Evolutionary conservation across 2,329 filamentous ascomycete genomes (phyloP).

Genomic region (Alternaria sp.): DNA sequence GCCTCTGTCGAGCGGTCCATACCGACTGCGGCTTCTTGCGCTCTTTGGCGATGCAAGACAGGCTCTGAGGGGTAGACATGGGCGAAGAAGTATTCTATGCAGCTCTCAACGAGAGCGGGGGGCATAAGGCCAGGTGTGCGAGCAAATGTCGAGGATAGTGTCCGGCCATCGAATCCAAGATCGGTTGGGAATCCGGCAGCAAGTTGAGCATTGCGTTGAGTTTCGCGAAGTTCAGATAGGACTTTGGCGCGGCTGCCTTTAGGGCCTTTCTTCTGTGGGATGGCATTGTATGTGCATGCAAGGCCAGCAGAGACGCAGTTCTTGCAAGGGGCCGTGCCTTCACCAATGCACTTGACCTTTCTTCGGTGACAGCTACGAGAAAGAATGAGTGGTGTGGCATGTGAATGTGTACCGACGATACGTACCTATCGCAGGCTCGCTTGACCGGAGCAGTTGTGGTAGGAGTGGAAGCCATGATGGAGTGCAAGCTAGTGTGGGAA

Average conservation of each 20-base stretch:
- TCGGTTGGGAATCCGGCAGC: conserved; percentile 51
- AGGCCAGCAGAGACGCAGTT: conserved; percentile 67
- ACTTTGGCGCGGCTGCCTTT: conserved; percentile 70
- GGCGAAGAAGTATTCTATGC: conserved; percentile 68
- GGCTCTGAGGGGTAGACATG: conserved; percentile 72
- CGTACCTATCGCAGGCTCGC: conserved; percentile 54
- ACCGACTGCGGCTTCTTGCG: conserved; percentile 62
- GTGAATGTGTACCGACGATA: conserved; percentile 18
- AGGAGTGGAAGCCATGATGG: conserved; percentile 33
- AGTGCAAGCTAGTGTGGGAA: conserved; percentile 7
- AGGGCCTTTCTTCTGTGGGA: conserved; percentile 70
- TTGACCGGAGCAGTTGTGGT: conserved; percentile 50
- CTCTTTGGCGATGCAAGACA: conserved; percentile 61
- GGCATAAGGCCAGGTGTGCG: conserved; percentile 59
- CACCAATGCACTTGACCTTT: conserved; percentile 62
- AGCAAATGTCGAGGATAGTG: conserved; percentile 54
- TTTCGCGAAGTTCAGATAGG: conserved; percentile 68
- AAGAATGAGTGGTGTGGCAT: conserved; percentile 19
- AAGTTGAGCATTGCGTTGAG: conserved; percentile 55
- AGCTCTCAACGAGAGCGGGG: conserved; percentile 60
- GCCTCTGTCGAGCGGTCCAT: conserved; percentile 64
- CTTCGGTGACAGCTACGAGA: conserved; percentile 55
- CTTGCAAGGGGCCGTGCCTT: conserved; percentile 64
- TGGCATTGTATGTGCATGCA: conserved; percentile 70
- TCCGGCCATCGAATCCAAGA: conserved; percentile 52